phyloP scores from a whole-genome alignment of 1,284 basidiomycete genomes.

The Trichosporon ovoides region DNA sequence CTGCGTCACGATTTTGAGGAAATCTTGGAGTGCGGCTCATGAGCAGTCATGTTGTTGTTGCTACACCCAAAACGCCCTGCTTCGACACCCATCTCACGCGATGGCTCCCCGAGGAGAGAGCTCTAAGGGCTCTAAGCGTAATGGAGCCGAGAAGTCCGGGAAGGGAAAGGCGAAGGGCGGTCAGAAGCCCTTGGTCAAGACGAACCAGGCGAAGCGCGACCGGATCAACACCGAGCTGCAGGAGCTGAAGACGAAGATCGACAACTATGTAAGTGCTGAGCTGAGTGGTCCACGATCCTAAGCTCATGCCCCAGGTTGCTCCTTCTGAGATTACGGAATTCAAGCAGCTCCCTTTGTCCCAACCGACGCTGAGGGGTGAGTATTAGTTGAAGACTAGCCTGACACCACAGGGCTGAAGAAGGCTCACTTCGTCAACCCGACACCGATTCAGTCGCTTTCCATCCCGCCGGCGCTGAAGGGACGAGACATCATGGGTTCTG shows the following conservation, averaged over 20 bases:
- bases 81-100: neutral
- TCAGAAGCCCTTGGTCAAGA: conserved; percentile 29
- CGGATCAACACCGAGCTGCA: conserved; percentile 43
- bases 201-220: conserved; percentile 41
- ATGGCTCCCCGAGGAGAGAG: neutral
- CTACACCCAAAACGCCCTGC: neutral
- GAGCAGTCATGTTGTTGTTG: neutral
- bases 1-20: conserved; percentile 7
- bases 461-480: conserved; percentile 62
- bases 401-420: conserved; percentile 66
- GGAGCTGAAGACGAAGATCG: conserved; percentile 39
- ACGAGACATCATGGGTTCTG: conserved; percentile 69
- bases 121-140: neutral
- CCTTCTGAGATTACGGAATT: conserved; percentile 40
- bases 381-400: neutral
- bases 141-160: conserved; percentile 10
- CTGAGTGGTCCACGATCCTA: neutral
- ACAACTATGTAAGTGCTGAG: conserved; percentile 37
- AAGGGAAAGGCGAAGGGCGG: conserved; percentile 14
- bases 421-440: conserved; percentile 77
- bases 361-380: conserved; percentile 43
- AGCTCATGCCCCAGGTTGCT: neutral
- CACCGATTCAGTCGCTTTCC: conserved; percentile 68
- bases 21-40: neutral
- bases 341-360: conserved; percentile 47